These are phyloP conservation scores for Komagataella ulmi DNA, from an alignment of 805 yeast species.

Conservation along the genomic window DNA sequence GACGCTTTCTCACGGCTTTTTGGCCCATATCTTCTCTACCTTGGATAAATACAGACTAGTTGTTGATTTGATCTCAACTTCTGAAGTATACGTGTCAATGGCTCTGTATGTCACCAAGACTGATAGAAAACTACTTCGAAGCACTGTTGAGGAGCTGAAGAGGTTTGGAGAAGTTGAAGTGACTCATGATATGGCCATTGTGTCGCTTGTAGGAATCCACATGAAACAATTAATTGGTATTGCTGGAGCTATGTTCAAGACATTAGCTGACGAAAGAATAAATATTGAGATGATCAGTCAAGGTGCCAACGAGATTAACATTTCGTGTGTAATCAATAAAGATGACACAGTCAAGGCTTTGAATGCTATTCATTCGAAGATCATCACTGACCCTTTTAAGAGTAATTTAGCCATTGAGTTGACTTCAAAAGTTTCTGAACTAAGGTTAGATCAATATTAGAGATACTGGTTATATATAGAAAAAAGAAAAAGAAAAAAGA, in stretches of 20 bases:
- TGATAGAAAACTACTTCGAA: constrained; percentile 35
- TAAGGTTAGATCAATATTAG: constrained; percentile 21
- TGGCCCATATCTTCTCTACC: constrained; percentile 80
- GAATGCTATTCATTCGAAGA: constrained; percentile 67
- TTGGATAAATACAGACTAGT: constrained; percentile 76
- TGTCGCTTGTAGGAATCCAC: constrained; percentile 90
- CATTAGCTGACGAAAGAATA: constrained; percentile 80
- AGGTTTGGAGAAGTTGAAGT: constrained; percentile 83
- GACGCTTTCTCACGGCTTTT: constrained; percentile 85
- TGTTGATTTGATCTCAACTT: constrained; percentile 91
- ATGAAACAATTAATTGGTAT: constrained; percentile 95
- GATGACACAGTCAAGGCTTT: constrained; percentile 75
- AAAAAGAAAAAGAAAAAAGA: background rate
- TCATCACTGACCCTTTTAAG: constrained; percentile 35
- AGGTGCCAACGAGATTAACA: constrained; percentile 96
- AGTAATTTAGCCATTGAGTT: constrained; percentile 13
- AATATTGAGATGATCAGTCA: constrained; percentile 97
- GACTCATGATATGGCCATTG: constrained; percentile 77
- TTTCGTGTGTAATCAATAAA: constrained; percentile 86
- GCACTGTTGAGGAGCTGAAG: constrained; percentile 67
- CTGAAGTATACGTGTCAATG: constrained; percentile 98
- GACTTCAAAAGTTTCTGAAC: constrained; percentile 30
- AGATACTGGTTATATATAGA: background rate
- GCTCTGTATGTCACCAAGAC: constrained; percentile 78
- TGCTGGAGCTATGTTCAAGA: constrained; percentile 94